A percentile compares a stretch with the other conserved stretches of the same genome.
Conservation (phyloP, 192 early-diverging fungal genomes). For the Backusella westeae region DNA sequence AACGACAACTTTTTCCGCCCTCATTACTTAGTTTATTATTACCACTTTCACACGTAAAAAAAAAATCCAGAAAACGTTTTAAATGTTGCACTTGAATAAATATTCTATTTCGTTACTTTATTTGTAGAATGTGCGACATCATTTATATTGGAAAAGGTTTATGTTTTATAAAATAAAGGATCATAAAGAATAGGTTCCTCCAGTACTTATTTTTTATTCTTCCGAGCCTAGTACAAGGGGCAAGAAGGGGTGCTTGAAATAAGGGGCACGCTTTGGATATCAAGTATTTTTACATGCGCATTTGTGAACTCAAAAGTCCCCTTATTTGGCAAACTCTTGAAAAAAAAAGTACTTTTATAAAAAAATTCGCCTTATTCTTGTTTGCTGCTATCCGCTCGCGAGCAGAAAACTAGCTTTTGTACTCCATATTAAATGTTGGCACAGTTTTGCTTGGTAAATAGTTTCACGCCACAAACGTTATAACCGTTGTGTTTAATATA, state of each 20-base stretch:
- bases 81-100: neutral
- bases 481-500: too few species aligned
- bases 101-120: neutral
- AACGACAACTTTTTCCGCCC: neutral
- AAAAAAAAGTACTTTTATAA: too few species aligned
- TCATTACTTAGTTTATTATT: neutral
- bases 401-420: neutral
- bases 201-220: neutral
- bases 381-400: too few species aligned
- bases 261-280: neutral
- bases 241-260: neutral
- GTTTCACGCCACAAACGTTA: neutral
- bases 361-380: too few species aligned
- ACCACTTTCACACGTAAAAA: neutral
- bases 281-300: neutral
- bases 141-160: neutral
- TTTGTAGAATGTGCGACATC: neutral
- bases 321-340: neutral
- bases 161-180: neutral
- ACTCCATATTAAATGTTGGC: neutral
- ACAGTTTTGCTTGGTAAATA: neutral
- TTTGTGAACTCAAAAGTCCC: neutral
- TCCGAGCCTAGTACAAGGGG: neutral
- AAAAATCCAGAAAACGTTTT: neutral
- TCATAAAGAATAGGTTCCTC: neutral